A percentile compares a stretch with the other conserved stretches of the same genome.
phyloP scores from a whole-genome alignment of 2,329 filamentous ascomycete genomes.

The Tolypocladium inflatum region DNA sequence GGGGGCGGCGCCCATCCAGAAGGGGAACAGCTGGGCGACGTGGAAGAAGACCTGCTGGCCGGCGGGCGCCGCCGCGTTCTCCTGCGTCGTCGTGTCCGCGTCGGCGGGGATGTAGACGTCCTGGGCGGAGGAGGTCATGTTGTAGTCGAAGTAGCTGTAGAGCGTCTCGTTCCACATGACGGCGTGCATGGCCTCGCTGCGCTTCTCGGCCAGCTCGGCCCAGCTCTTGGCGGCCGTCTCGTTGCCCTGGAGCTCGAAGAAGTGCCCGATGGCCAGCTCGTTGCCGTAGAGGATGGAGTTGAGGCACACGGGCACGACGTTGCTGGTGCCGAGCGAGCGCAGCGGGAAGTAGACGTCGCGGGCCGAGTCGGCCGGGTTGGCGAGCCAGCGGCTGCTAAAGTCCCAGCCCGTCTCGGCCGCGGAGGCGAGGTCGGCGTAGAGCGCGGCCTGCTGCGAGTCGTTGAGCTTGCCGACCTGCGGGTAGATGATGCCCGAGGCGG shows the following conservation, averaged over 20 bases:
- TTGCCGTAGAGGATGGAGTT: conserved; percentile 61
- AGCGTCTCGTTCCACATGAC: conserved; percentile 56
- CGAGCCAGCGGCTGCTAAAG: conserved; percentile 50
- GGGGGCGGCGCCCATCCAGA: conserved; percentile 59
- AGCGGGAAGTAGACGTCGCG: conserved; percentile 55
- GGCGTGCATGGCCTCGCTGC: conserved; percentile 52
- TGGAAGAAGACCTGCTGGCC: conserved; percentile 49
- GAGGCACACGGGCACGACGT: conserved; percentile 54
- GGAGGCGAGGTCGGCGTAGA: conserved; percentile 55
- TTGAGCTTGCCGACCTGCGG: conserved; percentile 40
- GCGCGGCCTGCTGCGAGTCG: conserved; percentile 36
- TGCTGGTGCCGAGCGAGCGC: conserved; percentile 49
- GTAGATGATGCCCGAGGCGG: conserved; percentile 47
- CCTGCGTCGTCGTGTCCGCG: conserved; percentile 20
- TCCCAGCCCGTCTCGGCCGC: conserved; percentile 61
- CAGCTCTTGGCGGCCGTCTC: conserved; percentile 37
- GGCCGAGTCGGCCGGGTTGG: conserved; percentile 46
- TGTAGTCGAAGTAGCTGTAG: conserved; percentile 60
- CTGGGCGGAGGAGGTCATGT: conserved; percentile 48
- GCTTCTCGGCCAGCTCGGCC: conserved; percentile 36
- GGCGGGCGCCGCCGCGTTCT: conserved; percentile 31
- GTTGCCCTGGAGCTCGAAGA: conserved; percentile 43
- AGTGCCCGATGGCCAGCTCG: conserved; percentile 48
- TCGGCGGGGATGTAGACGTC: conserved; percentile 44
- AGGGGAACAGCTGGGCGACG: conserved; percentile 55